Percentiles rank a stretch among this genome's conserved stretches.
phyloP scores from a whole-genome alignment of 129 eudicot genomes.

The Solidago caesia region DNA sequence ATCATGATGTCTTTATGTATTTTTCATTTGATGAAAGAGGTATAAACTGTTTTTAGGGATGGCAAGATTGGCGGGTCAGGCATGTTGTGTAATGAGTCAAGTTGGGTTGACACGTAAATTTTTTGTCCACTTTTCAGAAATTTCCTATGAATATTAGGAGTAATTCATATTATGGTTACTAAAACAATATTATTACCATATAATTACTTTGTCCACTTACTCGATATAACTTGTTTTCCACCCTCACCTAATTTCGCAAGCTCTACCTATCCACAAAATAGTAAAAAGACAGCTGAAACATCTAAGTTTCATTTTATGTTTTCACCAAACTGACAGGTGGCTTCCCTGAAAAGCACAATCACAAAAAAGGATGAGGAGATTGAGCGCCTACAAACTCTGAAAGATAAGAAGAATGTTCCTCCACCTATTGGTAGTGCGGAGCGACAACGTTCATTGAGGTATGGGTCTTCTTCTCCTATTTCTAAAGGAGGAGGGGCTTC shows the following conservation, averaged over 20 bases:
- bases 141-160: too few relatives aligned
- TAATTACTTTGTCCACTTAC: background rate
- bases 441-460: slow-evolving; percentile 43
- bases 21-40: background rate
- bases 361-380: slow-evolving; percentile 85
- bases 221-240: background rate
- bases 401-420: slow-evolving; percentile 38
- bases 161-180: background rate
- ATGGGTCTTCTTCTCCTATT: slow-evolving; percentile 47
- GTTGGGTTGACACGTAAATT: background rate
- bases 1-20: background rate
- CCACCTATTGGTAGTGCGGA: slow-evolving; percentile 18
- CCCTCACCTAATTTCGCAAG: background rate
- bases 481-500: slow-evolving; percentile 30
- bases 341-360: slow-evolving; percentile 59
- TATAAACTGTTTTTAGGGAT: background rate
- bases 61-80: background rate
- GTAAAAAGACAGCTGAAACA: slow-evolving; percentile 19
- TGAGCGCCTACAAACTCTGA: slow-evolving; percentile 52
- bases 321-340: slow-evolving; percentile 45
- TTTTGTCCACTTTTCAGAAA: background rate
- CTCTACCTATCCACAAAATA: background rate
- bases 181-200: too few relatives aligned
- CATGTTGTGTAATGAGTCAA: too few relatives aligned
- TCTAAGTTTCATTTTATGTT: background rate